Base-by-base conservation (phyloP, 495 filamentous ascomycete genomes). In the Poronia punctata region DNA sequence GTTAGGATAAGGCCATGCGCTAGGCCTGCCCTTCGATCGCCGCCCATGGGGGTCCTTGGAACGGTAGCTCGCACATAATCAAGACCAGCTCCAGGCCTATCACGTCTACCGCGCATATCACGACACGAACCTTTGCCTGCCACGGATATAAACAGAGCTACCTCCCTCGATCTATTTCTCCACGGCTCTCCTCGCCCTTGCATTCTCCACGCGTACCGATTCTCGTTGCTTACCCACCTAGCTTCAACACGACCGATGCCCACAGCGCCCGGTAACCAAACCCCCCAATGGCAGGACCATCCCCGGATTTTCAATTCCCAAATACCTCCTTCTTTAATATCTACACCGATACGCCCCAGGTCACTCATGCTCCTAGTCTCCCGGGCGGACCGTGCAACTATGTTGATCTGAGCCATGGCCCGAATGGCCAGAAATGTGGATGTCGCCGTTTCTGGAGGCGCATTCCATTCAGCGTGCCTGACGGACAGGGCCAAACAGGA, bases 381-480 rank as follows among this genome's bases (percentile, higher is more conserved):
- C 74, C 74, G 3, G 59, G 56, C 27, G 81, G 81, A 28, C 62
- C 69, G 27, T 85, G 81, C 67, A 79, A 80, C 57, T 81, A 69
- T 56, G 72, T 70, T 38, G 75, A 81, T 49, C 51, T 74, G 34
- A 65, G 59, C 16, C 59, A 60, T 15, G 66, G 56, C 43, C 50
- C 52, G 20, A 38, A 50, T 42, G 63, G 63, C 14, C 66, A 72
- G 12, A 65, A 59, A 29, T 85, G 81, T 53, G 81, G 81, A 35
- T 85, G 81, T 49, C 70, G 70, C 42, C 76, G 78, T 14, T 85
- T 82, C 64, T 83, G 76, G 78, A 68, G 69, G 51, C 62, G 61
- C 37, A 56, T 67, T 26, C 39, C 53, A 7, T 45, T 53, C 15
- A 48, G 40, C 29, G 54, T 46, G 25, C 32, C 49, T 21, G 29